These are phyloP conservation scores for Aspergillus ellipticus DNA, from an alignment of 495 filamentous ascomycete genomes.

Conservation along the genomic window DNA sequence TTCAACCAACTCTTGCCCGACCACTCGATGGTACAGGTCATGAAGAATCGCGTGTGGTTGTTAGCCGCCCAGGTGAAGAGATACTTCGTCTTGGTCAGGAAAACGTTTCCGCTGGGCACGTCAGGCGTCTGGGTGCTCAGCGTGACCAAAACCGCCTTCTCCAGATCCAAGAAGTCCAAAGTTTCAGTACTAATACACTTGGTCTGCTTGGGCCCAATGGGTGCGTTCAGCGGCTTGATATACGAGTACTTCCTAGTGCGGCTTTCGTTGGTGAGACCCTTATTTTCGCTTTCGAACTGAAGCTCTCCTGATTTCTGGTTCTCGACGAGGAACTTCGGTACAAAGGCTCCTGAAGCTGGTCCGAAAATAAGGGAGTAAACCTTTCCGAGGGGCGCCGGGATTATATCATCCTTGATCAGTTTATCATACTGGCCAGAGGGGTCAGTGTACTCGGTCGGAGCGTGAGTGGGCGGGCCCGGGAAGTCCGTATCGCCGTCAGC, in stretches of 20 bases:
- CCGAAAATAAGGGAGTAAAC: conserved; percentile 88
- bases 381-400: conserved; percentile 87
- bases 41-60: conserved; percentile 76
- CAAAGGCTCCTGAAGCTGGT: conserved; percentile 68
- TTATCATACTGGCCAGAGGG: conserved; percentile 75
- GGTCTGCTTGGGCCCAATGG: conserved; percentile 91
- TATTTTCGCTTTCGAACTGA: conserved; percentile 74
- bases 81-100: conserved; percentile 87
- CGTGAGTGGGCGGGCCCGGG: conserved; percentile 81
- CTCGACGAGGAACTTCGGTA: conserved; percentile 76
- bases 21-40: conserved; percentile 92
- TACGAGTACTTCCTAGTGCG: conserved; percentile 76
- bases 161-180: conserved; percentile 77
- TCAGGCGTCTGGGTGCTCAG: conserved; percentile 87
- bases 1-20: conserved; percentile 97
- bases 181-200: conserved; percentile 88
- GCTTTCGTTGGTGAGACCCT: conserved; percentile 68
- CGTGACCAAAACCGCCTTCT: conserved; percentile 77
- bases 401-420: conserved; percentile 75
- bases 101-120: conserved; percentile 91
- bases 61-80: conserved; percentile 87
- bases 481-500: conserved; percentile 61
- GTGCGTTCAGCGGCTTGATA: conserved; percentile 80
- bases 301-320: conserved; percentile 90
- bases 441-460: conserved; percentile 80